phyloP scores from a whole-genome alignment of 768 basidiomycete species.

The Gloeopeniophorella convolvens region DNA sequence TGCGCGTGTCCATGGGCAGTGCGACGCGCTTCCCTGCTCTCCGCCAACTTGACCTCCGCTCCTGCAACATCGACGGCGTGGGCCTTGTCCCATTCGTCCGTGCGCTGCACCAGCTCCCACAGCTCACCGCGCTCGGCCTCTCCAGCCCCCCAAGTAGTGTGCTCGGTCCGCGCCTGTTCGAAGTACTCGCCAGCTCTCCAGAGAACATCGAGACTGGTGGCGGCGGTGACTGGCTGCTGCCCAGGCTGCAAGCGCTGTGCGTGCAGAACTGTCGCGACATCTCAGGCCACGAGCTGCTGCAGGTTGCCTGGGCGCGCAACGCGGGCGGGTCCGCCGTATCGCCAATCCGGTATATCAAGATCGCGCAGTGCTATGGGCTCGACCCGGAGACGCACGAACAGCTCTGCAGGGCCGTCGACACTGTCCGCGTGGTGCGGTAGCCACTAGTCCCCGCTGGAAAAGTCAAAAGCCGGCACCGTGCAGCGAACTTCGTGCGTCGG shows the following conservation, averaged over 20 bases:
- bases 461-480: background rate
- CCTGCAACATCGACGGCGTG: slow-evolving; percentile 28
- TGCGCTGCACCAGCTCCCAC: slow-evolving; percentile 26
- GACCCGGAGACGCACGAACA: slow-evolving; percentile 24
- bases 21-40: slow-evolving; percentile 22
- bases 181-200: slow-evolving; percentile 24
- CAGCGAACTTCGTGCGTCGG: background rate
- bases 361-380: slow-evolving; percentile 25
- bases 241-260: slow-evolving; percentile 26
- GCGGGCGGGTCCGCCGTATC: slow-evolving; percentile 19
- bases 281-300: slow-evolving; percentile 27
- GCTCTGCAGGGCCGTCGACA: slow-evolving; percentile 22
- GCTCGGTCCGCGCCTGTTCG: slow-evolving; percentile 26
- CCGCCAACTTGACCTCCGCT: slow-evolving; percentile 27
- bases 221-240: slow-evolving; percentile 25
- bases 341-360: slow-evolving; percentile 23
- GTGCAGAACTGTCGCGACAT: slow-evolving; percentile 27
- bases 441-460: too few species aligned
- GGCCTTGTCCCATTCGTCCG: slow-evolving; percentile 27
- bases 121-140: slow-evolving; percentile 27
- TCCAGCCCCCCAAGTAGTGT: slow-evolving; percentile 24
- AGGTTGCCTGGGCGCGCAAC: slow-evolving; percentile 23
- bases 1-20: slow-evolving; percentile 21
- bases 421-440: slow-evolving; percentile 21
- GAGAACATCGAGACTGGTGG: background rate